Evolutionary conservation across 768 basidiomycete species (phyloP), one percentile per base, ranked within the genome.

Genomic region (Amylocystis lapponica): DNA sequence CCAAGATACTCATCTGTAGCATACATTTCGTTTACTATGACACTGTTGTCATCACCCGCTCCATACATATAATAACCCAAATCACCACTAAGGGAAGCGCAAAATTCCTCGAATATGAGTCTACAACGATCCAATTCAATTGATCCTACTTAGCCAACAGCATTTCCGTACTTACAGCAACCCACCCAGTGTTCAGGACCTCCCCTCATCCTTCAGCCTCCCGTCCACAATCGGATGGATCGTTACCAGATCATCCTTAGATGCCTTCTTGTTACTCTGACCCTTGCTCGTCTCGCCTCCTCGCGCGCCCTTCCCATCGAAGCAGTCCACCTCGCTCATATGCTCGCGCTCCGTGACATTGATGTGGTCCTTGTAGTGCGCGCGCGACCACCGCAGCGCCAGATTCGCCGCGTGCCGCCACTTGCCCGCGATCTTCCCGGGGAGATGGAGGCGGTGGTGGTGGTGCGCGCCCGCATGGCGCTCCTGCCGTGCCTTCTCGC

Each of bases 281-380:
- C 14, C 21, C 29, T 32, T 45, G 19, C 38, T 30, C 45, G 17
- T 30, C 30, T 21, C 54, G 31, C 49, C 41, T 43, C 45, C 45
- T 41, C 40, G 44, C 44, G 21, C 56, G 48, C 43, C 51, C 21
- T 54, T 52, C 5, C 86, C 86, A 52, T 88, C 81, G 57, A 79
- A 86, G 34, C 73, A 73, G 58, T 95, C 90, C 0, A 93, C 79
- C 6, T 55, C 57, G 49, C 75, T 80, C 89, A 93, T 89, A 55
- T 91, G 81, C 59, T 91, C 86, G 30, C 73, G 69, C 27, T 68
- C 66, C 10, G 77, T 70, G 20, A 88, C 70, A 41, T 73, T 71
- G 50, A 89, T 66, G 38, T 80, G 69, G 41, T 79, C 69, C 50
- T 64, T 66, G 57, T 83, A 81, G 54, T 83, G 80, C 20, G 60